Base-by-base conservation (phyloP, 2,329 filamentous ascomycete genomes). In the Botryotinia narcissicola region DNA sequence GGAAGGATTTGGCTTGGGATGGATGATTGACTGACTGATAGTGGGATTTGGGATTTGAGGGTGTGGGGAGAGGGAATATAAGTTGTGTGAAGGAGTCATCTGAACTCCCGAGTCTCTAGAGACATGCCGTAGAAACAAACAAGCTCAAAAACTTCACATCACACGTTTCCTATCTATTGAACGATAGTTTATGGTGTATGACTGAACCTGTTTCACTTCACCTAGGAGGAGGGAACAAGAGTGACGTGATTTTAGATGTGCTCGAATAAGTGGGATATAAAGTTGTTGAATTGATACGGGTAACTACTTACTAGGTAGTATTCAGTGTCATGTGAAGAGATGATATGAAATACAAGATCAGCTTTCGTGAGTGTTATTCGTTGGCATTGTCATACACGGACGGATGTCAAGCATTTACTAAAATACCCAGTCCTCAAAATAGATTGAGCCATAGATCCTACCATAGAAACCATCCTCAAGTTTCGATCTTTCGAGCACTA, bases 261-360 rank as follows among this genome's bases (percentile, higher is more conserved):
- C n/a, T 18, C 8, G 48, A 54, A n/a, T 54, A 29, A 29, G 51
- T 29, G 51, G 12, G n/a, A 57, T 32, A 29, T 32, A 18, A 29
- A 32, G 51, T 54, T 29, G n/a, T 8, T 18, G 51, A 57, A 18
- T 32, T n/a, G 2, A 57, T 18, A 57, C 51, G 16, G 51, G 51
- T 29, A 51, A 40, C 8, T 20, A n/a, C 25, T 12, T 16, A 48
- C 46, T 48, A 48, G 46, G 46, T 48, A 37, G 44, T 25, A n/a
- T 67, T 40, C n/a, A 29, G 40, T 67, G 46, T 67, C 46, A 72
- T 66, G 37, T 37, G 70, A 22, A 67, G 16, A 71, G 67, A 60
- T 25, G 51, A 35, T 42, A 70, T 29, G 18, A 60, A 25, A 44
- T 5, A 57, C 14, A 57, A 29, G 29, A 57, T 32, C 16, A 16